phyloP scores from a whole-genome alignment of 2,329 filamentous ascomycete species.

The Grosmannia serpens region DNA sequence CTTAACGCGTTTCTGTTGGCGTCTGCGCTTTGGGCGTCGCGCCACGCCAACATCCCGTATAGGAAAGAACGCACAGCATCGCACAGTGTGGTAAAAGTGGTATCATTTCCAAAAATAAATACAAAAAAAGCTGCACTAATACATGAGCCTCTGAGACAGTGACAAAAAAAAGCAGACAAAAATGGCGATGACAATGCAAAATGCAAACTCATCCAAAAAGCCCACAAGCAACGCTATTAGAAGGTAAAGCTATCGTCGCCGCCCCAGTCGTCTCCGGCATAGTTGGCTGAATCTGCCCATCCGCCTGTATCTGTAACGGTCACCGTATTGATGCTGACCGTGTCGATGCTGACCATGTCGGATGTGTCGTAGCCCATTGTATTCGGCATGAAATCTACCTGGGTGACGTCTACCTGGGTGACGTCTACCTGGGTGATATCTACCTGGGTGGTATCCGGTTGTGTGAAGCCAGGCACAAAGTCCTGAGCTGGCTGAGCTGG shows the following conservation, averaged over 20 bases:
- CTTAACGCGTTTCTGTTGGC: not conserved
- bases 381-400: not conserved
- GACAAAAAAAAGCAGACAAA: not conserved
- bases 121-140: not conserved
- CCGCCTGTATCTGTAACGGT: not conserved
- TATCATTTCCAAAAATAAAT: not conserved
- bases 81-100: not conserved
- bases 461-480: not conserved
- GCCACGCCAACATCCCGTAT: not conserved
- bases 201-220: not conserved
- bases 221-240: not conserved
- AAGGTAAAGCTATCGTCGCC: not conserved
- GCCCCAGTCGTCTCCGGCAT: constrained; percentile 12
- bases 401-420: not conserved
- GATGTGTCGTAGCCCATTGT: not conserved
- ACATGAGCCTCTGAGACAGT: not conserved
- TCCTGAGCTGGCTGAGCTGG: not conserved
- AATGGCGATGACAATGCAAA: not conserved
- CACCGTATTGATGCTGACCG: constrained; percentile 1
- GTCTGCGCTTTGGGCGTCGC: not conserved
- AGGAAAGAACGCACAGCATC: not conserved
- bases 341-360: not conserved
- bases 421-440: not conserved
- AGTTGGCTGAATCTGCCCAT: constrained; percentile 8
- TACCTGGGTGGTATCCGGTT: not conserved